phyloP scores from a whole-genome alignment of 164 flowering plant species.

The Annona cherimola region DNA sequence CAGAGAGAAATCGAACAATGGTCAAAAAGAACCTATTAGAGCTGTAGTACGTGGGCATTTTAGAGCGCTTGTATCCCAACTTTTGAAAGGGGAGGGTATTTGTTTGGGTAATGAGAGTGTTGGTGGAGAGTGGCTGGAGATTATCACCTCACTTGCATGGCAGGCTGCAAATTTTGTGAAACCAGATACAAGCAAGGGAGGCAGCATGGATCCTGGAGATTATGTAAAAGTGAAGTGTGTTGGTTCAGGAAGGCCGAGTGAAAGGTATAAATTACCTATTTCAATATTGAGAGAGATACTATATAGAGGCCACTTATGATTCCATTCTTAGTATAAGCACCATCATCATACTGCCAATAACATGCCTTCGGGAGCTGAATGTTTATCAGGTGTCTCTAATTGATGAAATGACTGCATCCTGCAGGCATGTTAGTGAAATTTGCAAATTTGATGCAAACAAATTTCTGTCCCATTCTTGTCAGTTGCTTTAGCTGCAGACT shows the following conservation, averaged over 20 bases:
- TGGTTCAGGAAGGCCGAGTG: constrained; percentile 64
- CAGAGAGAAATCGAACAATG: constrained; percentile 50
- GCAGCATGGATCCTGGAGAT: constrained; percentile 95
- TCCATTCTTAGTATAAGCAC: not conserved
- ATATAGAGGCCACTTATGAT: not conserved
- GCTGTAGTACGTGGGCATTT: constrained; percentile 76
- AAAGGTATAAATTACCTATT: constrained; percentile 47
- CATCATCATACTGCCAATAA: not conserved
- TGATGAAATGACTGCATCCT: not conserved
- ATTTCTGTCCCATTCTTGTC: not conserved
- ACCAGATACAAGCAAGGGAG: constrained; percentile 86
- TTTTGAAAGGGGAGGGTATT: constrained; percentile 72
- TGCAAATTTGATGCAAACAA: not conserved
- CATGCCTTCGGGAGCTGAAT: not conserved
- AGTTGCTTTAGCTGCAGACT: not conserved
- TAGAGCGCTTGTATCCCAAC: constrained; percentile 89
- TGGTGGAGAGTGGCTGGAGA: constrained; percentile 65
- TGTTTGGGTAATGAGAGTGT: constrained; percentile 26
- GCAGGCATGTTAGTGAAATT: not conserved
- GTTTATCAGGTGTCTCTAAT: not conserved
- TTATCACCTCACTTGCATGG: constrained; percentile 72
- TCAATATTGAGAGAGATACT: not conserved
- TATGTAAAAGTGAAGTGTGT: constrained; percentile 92
- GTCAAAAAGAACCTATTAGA: constrained; percentile 54
- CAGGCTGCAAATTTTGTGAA: constrained; percentile 91